Evolutionary conservation across 2,329 filamentous ascomycete species (phyloP), one percentile per base, ranked within the genome.

Genomic region (Pseudopyricularia javanii): DNA sequence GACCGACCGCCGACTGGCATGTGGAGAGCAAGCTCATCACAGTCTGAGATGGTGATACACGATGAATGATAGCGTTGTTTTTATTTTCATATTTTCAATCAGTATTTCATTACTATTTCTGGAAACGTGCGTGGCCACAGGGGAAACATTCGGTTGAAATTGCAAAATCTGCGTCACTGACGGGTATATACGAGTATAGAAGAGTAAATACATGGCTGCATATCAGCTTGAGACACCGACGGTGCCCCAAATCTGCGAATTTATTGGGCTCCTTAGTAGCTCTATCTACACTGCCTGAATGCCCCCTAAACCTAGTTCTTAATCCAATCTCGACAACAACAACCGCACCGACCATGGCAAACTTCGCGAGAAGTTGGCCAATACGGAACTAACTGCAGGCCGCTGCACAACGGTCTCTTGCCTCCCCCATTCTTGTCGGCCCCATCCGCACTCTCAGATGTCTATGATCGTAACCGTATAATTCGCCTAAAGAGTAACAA

Each of bases 1-100:
- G 63, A 7, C 47, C 60, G 22, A 53, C 60, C n/a, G 57, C 53
- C 7, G 59, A 61, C n/a, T 66, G 64, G 64, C 61, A 63, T 54
- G 58, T 64, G 14, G 52, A 58, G 45, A 59, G 56, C 14, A 61
- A 65, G 54, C 63, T 60, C 55, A 58, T 64, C 9, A n/a, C 24
- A 9, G n/a, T 26, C 12, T 49, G 26, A 33, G 1, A 11, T 2
- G 47, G 7, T 30, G 28, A 30, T 30, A 30, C 28, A 9, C 28
- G n/a, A n/a, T n/a, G n/a, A n/a, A n/a, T n/a, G n/a, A n/a, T n/a
- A n/a, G n/a, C n/a, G n/a, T n/a, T n/a, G n/a, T n/a, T n/a, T n/a
- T n/a, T n/a, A n/a, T n/a, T n/a, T n/a, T n/a, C n/a, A n/a, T n/a
- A n/a, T n/a, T n/a, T n/a, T n/a, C n/a, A n/a, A n/a, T n/a, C n/a